phyloP scores from a whole-genome alignment of 2,329 filamentous ascomycete genomes.

The Colletotrichum sp. region DNA sequence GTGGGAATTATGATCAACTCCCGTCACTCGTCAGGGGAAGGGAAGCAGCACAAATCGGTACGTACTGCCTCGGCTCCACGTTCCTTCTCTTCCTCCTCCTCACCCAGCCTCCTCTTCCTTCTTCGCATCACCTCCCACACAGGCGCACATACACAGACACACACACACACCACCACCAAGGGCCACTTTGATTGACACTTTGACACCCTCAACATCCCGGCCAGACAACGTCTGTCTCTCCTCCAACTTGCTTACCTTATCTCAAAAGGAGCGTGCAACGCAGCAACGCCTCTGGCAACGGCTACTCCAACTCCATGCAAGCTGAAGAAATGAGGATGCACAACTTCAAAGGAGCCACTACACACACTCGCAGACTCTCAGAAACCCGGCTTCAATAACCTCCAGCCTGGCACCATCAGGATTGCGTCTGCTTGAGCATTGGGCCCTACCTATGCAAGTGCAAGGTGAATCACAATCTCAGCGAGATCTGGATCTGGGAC shows the following conservation, averaged over 20 bases:
- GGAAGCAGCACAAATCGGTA: neutral
- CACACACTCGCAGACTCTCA: neutral
- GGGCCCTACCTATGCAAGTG: neutral
- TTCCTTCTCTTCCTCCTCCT: neutral
- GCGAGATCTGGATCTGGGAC: slow-evolving; percentile 1
- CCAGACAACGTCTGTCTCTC: neutral
- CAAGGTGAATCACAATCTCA: neutral
- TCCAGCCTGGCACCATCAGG: neutral
- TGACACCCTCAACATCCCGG: neutral
- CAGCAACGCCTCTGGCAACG: neutral
- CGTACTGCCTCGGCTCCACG: neutral
- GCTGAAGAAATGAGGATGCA: neutral
- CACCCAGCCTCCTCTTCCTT: neutral
- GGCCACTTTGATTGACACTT: neutral
- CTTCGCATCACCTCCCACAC: neutral
- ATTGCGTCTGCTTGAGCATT: neutral
- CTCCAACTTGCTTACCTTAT: neutral
- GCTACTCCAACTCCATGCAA: neutral
- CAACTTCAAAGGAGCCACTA: neutral
- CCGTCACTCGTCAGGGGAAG: neutral
- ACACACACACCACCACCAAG: neutral
- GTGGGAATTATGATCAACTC: slow-evolving; percentile 7
- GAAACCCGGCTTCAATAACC: neutral
- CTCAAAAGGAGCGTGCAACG: neutral
- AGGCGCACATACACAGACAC: neutral